phyloP scores from a whole-genome alignment of 2,329 filamentous ascomycete genomes.

The Zymoseptoria brevis region DNA sequence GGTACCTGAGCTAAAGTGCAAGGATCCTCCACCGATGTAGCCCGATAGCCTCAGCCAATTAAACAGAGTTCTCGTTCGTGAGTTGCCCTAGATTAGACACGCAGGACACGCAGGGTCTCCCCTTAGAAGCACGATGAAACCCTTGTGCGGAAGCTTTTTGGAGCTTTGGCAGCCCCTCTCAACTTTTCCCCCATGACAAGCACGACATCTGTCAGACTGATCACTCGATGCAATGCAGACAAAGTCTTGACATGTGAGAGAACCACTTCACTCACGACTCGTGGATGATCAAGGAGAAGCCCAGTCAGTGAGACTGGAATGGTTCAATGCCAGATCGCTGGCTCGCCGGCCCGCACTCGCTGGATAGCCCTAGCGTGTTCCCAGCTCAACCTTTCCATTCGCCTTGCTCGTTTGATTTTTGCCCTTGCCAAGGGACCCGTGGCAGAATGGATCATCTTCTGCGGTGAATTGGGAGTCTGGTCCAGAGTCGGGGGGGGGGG shows the following conservation, averaged over 20 bases:
- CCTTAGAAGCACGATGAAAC: neutral
- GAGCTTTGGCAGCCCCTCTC: neutral
- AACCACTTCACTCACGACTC: too few relatives aligned
- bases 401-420: neutral
- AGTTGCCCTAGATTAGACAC: neutral
- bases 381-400: neutral
- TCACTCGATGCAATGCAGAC: too few relatives aligned
- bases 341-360: neutral
- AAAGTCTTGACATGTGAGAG: too few relatives aligned
- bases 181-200: neutral
- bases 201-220: neutral
- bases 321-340: neutral
- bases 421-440: neutral
- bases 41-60: neutral
- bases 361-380: neutral
- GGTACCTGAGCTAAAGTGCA: neutral
- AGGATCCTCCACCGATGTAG: neutral
- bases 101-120: neutral
- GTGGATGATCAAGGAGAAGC: too few relatives aligned
- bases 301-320: too few relatives aligned
- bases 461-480: neutral
- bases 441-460: neutral
- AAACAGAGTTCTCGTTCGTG: neutral
- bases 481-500: neutral
- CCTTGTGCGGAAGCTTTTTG: neutral